A percentile compares a stretch with the other conserved stretches of the same genome.
Conservation (phyloP, 164 flowering plant species). For the Magnolia kwangsiensis region DNA sequence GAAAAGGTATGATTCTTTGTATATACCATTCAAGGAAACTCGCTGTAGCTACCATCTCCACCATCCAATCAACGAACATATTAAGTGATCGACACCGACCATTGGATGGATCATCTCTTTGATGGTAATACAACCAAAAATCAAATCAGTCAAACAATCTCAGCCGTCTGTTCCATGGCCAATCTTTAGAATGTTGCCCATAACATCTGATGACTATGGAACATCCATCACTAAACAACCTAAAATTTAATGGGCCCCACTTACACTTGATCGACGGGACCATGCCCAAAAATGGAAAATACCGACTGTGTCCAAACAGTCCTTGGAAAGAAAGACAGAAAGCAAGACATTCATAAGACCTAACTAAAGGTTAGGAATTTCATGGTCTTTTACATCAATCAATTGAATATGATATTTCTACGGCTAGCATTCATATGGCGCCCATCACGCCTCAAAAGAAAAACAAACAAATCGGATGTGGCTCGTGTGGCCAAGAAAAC, state of each 20-base stretch:
- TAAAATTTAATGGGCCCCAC: not conserved
- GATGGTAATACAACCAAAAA: not conserved
- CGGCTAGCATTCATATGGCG: slow-evolving; percentile 2
- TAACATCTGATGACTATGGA: not conserved
- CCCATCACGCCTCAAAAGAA: not conserved
- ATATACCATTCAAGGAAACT: not conserved
- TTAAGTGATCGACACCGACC: not conserved
- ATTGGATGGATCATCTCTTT: not conserved
- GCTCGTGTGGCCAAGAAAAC: slow-evolving; percentile 5
- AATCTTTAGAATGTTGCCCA: not conserved
- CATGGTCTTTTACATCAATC: not conserved
- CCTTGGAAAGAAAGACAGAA: not conserved
- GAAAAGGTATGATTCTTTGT: not conserved
- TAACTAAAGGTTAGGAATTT: slow-evolving; percentile 8
- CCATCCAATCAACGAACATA: not conserved
- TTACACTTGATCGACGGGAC: not conserved
- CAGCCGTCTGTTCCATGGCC: not conserved
- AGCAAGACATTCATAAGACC: slow-evolving; percentile 5
- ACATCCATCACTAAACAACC: no score
- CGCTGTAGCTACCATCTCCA: not conserved
- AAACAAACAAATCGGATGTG: not conserved
- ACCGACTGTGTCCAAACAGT: no score
- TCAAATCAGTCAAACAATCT: not conserved
- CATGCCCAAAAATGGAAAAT: not conserved
- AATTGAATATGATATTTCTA: slow-evolving; percentile 1